A percentile compares a stretch with the other conserved stretches of the same genome.
Evolutionary conservation across 306 rosid genomes (phyloP).

Genomic region (Ammopiptanthus mongolicus): DNA sequence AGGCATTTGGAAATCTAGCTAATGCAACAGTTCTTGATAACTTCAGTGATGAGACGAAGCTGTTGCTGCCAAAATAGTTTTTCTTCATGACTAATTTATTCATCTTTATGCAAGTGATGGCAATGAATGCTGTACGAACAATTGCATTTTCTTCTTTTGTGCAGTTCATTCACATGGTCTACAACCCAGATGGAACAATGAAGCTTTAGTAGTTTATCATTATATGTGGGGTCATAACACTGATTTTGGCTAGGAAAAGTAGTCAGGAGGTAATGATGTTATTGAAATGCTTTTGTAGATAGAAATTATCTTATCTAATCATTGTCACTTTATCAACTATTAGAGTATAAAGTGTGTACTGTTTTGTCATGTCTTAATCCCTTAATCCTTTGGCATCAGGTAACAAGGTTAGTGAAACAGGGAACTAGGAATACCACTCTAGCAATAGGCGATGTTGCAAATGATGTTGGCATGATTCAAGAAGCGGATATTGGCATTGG

Average conservation of each 20-base stretch:
- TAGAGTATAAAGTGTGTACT: no score
- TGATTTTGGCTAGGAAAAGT: constrained; percentile 62
- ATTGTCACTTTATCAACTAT: no score
- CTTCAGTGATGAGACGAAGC: constrained; percentile 33
- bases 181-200: constrained; percentile 59
- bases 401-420: no score
- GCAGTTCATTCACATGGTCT: constrained; percentile 65
- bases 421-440: no score
- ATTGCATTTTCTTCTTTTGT: background rate
- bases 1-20: constrained; percentile 76
- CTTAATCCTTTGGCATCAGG: no score
- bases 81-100: constrained; percentile 59
- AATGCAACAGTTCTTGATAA: constrained; percentile 44
- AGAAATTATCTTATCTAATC: no score
- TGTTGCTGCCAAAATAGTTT: constrained; percentile 62
- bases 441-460: no score
- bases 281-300: no score
- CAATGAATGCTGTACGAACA: constrained; percentile 55
- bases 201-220: constrained; percentile 55
- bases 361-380: no score
- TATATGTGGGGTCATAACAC: constrained; percentile 48
- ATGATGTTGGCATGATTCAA: no score
- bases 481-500: no score
- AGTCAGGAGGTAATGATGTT: no score
- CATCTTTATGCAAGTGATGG: constrained; percentile 56